phyloP scores from a whole-genome alignment of 2,329 filamentous ascomycete species.

The Paraphaeosphaeria sporulosa region DNA sequence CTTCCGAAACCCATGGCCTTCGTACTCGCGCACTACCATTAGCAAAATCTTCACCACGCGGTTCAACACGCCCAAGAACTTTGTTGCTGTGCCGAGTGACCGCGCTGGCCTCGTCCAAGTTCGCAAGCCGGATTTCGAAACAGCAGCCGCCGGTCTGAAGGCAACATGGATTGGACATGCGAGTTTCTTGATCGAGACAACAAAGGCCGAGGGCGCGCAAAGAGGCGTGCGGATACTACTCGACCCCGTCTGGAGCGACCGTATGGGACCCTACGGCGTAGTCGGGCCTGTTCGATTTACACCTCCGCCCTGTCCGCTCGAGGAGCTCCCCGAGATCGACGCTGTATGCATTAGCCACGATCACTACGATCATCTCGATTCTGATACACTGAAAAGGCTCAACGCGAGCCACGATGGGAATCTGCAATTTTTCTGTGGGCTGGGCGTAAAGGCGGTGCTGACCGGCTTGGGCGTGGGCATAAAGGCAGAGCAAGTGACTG shows the following conservation, averaged over 20 bases:
- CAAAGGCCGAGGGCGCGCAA: conserved; percentile 30
- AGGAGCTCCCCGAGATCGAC: conserved; percentile 61
- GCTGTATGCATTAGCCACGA: conserved; percentile 63
- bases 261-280: conserved; percentile 56
- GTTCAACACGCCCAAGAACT: conserved; percentile 52
- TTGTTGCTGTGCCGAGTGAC: conserved; percentile 54
- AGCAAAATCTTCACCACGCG: conserved; percentile 44
- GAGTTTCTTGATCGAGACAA: conserved; percentile 57
- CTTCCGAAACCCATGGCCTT: conserved; percentile 61
- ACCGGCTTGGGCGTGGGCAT: conserved; percentile 50
- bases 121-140: conserved; percentile 51
- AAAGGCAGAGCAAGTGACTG: conserved; percentile 50
- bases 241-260: conserved; percentile 62
- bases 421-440: conserved; percentile 53
- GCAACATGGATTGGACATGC: conserved; percentile 63
- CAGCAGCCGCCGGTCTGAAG: conserved; percentile 42
- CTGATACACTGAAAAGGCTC: conserved; percentile 53
- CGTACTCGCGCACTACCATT: conserved; percentile 40
- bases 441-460: conserved; percentile 51
- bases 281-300: conserved; percentile 62
- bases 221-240: conserved; percentile 58
- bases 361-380: conserved; percentile 65
- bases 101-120: conserved; percentile 54
- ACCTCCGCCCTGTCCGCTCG: conserved; percentile 58
- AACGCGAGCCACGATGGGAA: conserved; percentile 47